phyloP scores from a whole-genome alignment of 805 yeast genomes.

The Metschnikowia lunata region DNA sequence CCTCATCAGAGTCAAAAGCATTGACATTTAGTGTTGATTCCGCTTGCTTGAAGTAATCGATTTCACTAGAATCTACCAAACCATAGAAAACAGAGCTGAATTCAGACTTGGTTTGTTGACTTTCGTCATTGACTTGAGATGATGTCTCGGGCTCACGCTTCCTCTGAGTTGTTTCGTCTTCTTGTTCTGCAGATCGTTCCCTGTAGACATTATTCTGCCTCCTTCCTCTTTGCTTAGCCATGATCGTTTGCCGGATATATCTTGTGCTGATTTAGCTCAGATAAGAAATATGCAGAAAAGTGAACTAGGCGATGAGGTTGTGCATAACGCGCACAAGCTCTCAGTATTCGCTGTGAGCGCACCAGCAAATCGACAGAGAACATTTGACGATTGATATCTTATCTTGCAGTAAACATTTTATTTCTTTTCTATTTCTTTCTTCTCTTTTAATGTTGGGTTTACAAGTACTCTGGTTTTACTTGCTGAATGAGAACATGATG shows the following conservation, averaged over 20 bases:
- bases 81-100: conserved; percentile 65
- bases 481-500: no score
- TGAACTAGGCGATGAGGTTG: conserved; percentile 11
- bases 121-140: background rate
- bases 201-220: conserved; percentile 31
- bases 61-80: conserved; percentile 73
- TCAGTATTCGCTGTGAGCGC: no score
- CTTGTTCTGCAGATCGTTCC: conserved; percentile 15
- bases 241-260: background rate
- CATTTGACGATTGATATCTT: no score
- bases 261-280: background rate
- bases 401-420: no score
- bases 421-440: no score
- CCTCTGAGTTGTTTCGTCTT: background rate
- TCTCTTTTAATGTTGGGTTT: no score
- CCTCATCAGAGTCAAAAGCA: conserved; percentile 72
- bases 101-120: conserved; percentile 10
- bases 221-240: conserved; percentile 40
- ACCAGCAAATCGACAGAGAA: no score
- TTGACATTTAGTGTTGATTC: conserved; percentile 80
- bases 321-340: background rate
- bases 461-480: no score
- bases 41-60: conserved; percentile 90
- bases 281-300: background rate
- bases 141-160: background rate